A percentile compares a stretch with the other conserved stretches of the same genome.
Conservation (phyloP, 2,329 filamentous ascomycete species). For the Cladophialophora exuberans region DNA sequence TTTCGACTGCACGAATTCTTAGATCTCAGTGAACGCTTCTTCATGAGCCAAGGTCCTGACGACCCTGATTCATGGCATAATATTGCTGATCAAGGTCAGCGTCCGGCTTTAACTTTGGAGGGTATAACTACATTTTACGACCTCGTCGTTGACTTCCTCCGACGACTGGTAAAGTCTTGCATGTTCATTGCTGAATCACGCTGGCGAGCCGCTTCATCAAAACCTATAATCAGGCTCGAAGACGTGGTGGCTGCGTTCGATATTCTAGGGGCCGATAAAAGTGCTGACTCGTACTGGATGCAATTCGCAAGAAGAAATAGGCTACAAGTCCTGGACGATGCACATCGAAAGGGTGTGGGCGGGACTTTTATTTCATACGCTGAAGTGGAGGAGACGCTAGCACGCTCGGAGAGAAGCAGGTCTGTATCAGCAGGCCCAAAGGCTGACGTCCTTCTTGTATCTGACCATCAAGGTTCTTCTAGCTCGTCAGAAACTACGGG, state of each 20-base stretch:
- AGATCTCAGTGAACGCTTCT: constrained; percentile 65
- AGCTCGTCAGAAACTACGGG: neutral
- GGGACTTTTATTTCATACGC: constrained; percentile 16
- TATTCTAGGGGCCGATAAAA: constrained; percentile 51
- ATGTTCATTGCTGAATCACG: constrained; percentile 73
- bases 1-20: constrained; percentile 66
- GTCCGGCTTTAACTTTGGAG: constrained; percentile 73
- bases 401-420: constrained; percentile 11
- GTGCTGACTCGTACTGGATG: constrained; percentile 56
- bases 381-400: constrained; percentile 34
- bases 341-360: constrained; percentile 25
- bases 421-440: constrained; percentile 10
- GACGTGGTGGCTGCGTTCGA: constrained; percentile 61
- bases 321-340: constrained; percentile 47
- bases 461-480: neutral
- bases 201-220: constrained; percentile 55
- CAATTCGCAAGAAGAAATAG: constrained; percentile 55
- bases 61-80: constrained; percentile 69
- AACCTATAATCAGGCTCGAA: constrained; percentile 44
- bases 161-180: constrained; percentile 69
- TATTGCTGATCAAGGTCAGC: constrained; percentile 55
- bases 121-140: constrained; percentile 76
- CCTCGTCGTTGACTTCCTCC: constrained; percentile 68
- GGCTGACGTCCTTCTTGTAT: neutral
- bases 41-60: constrained; percentile 68